Base-by-base conservation (phyloP, 805 yeast genomes). In the Candida multigemmis region DNA sequence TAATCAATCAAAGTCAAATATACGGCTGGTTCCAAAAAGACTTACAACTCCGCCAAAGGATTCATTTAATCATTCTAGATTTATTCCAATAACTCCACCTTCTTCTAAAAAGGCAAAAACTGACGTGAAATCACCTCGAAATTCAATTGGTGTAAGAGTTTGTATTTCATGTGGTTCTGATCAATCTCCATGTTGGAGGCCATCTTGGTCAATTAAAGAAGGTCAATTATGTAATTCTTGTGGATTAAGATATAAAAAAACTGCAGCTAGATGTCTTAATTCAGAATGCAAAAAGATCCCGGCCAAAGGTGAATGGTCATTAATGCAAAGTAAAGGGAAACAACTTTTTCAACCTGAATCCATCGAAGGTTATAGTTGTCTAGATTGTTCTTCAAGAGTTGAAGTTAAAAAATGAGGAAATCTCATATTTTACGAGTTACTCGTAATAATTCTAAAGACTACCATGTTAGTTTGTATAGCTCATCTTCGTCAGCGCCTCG, bases 141-240 rank as follows among this genome's bases (percentile, higher is more conserved):
- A 30, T 14, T 50, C 38, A 30, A 43, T 41, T 19, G 37, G 45
- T 18, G 50, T 56, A 8, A 67, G 94, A 39, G 70, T 68, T 28
- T 89, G 98, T 48, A 76, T 89, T 16, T 84, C 96, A 5, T 89
- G 98, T 56, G 85, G 86, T 5, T 74, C 91, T 1, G 79, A 77
- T 30, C 91, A 82, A 41, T 82, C 94, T 5, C 98, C 98, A 4
- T 89, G 98, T 54, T 89, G 98, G 98, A 72, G 98, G 48, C 98
- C 98, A 2, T 80, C 94, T 4, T 89, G 98, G 98, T 77, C 89
- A 3, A 65, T 75, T 15, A 64, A 76, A 38, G 85, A 81, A 35
- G 97, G 96, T n/a, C 97, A 87, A 58, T 67, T 89, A 40, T 89
- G 98, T 62, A 89, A 89, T 50, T 84, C 96, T 1, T 89, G 98